Conservation (phyloP, 192 early-diverging fungal genomes). For the Dissophora ornata region DNA sequence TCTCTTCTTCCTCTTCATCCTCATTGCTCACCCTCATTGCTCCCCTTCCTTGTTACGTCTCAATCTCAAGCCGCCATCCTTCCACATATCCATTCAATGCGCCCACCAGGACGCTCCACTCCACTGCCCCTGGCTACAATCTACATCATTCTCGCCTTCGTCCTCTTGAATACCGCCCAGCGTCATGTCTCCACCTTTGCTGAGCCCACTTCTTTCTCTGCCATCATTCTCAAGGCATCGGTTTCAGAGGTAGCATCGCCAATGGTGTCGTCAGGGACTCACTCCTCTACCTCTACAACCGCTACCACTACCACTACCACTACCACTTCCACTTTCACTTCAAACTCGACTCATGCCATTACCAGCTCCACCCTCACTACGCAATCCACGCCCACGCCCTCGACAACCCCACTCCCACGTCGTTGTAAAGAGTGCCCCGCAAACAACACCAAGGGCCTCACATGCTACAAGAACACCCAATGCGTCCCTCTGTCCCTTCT, state of each 20-base stretch:
- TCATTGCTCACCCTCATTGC: no score
- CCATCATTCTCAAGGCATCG: no score
- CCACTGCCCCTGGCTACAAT: background rate
- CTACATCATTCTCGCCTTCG: background rate
- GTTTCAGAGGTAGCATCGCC: no score
- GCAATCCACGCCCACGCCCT: background rate
- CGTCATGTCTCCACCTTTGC: constrained; percentile 1
- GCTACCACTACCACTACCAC: background rate
- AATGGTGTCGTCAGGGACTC: no score
- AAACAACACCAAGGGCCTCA: constrained; percentile 11
- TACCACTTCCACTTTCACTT: no score
- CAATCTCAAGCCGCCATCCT: background rate
- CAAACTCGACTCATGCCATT: no score
- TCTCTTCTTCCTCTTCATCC: background rate
- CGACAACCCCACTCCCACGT: background rate
- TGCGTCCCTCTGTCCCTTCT: constrained; percentile 19
- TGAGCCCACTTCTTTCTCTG: no score
- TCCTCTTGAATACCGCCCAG: background rate
- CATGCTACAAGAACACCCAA: constrained; percentile 21
- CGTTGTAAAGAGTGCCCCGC: background rate
- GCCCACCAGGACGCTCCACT: constrained; percentile 9
- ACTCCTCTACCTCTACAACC: background rate
- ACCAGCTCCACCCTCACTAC: no score
- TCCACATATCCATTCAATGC: background rate
- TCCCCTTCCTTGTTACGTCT: no score